Percentiles rank a stretch among this genome's conserved stretches.
phyloP scores from a whole-genome alignment of 2,329 filamentous ascomycete genomes.

The Colletotrichum sansevieriae region DNA sequence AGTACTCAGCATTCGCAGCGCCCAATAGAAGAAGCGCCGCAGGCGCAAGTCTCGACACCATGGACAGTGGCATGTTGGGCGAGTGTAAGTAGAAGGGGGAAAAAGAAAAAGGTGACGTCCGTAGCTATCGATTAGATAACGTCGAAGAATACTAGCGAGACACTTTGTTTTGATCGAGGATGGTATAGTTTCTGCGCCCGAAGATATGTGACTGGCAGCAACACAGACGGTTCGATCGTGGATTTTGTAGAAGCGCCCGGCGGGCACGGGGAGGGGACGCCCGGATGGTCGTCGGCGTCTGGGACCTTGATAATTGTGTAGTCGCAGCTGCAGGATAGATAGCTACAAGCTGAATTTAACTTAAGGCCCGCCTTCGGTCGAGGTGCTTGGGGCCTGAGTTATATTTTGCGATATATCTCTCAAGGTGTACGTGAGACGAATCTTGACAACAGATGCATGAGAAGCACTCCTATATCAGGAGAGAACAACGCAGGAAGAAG shows the following conservation, averaged over 20 bases:
- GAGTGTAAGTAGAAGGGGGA: neutral
- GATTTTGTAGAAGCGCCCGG: neutral
- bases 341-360: neutral
- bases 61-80: slow-evolving; percentile 19
- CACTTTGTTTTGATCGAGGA: neutral
- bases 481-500: neutral
- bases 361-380: neutral
- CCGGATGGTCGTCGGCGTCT: neutral
- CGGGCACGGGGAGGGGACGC: neutral
- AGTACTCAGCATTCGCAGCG: slow-evolving; percentile 25
- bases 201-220: neutral
- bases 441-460: neutral
- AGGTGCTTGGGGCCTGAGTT: neutral
- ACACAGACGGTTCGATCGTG: slow-evolving; percentile 1
- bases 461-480: neutral
- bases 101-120: neutral
- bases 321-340: neutral
- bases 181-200: neutral
- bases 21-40: slow-evolving; percentile 27
- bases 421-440: too few relatives aligned
- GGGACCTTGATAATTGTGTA: neutral
- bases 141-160: slow-evolving; percentile 5
- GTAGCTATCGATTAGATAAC: neutral
- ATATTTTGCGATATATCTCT: too few relatives aligned
- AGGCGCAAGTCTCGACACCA: slow-evolving; percentile 16